Evolutionary conservation across 2,329 filamentous ascomycete genomes (phyloP).

Genomic region (Botrytis squamosa): DNA sequence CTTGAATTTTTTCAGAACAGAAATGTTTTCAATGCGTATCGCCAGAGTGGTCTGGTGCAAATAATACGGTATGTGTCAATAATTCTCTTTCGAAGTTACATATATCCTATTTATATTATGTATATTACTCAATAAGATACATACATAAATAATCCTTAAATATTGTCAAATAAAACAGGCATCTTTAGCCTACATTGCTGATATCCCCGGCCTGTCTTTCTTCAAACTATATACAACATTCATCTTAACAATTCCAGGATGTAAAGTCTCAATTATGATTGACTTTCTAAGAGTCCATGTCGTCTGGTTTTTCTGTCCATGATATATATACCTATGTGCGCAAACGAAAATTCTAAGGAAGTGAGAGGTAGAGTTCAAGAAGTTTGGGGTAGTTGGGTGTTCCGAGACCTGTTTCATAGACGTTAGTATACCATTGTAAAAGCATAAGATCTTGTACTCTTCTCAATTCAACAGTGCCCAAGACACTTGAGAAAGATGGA

Average conservation of each 20-base stretch:
- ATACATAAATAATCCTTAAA: not conserved
- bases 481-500: not conserved
- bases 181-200: not conserved
- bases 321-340: not conserved
- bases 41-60: not conserved
- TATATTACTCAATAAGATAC: not conserved
- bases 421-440: not conserved
- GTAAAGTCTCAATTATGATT: not conserved
- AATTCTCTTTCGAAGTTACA: not conserved
- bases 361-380: conserved; percentile 11
- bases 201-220: not conserved
- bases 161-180: not conserved
- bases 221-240: not conserved
- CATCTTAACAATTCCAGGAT: not conserved
- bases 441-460: not conserved
- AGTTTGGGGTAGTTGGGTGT: conserved; percentile 19
- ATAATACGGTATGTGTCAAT: not conserved
- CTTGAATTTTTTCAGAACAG: no score
- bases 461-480: not conserved
- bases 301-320: not conserved
- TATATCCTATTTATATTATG: not conserved
- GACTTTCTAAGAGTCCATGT: not conserved
- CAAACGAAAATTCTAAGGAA: not conserved
- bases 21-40: not conserved
- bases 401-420: conserved; percentile 12